phyloP scores from a whole-genome alignment of 306 rosid species.

The Citrullus colocynthis region DNA sequence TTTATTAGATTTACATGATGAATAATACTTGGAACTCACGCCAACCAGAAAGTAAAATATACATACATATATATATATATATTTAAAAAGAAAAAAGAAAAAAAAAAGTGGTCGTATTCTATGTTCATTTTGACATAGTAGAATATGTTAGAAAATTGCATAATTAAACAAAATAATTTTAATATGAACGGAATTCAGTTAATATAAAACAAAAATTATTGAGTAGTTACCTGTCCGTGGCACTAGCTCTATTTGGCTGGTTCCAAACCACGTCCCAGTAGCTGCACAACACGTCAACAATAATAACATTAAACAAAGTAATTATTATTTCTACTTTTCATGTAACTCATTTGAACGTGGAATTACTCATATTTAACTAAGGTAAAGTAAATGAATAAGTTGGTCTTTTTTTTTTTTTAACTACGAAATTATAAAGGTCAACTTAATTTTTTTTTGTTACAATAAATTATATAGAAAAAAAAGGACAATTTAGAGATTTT shows the following conservation, averaged over 20 bases:
- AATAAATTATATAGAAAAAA: neutral
- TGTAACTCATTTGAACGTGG: neutral
- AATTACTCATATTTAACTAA: neutral
- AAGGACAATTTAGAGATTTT: neutral
- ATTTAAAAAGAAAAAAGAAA: too few relatives aligned
- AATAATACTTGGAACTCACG: too few relatives aligned
- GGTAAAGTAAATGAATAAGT: neutral
- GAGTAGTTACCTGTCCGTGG: slow-evolving; percentile 25
- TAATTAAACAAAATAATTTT: too few relatives aligned
- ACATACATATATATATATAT: too few relatives aligned
- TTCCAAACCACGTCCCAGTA: slow-evolving; percentile 65
- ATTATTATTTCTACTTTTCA: neutral
- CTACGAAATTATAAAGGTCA: neutral
- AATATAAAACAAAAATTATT: too few relatives aligned
- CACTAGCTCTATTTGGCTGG: neutral
- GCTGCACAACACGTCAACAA: slow-evolving; percentile 13
- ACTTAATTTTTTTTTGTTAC: too few relatives aligned
- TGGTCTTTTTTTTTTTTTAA: neutral
- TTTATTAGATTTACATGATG: neutral
- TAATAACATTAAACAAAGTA: neutral
- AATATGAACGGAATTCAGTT: too few relatives aligned
- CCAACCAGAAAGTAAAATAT: too few relatives aligned
- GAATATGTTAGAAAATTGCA: too few relatives aligned
- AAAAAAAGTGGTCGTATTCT: too few relatives aligned
- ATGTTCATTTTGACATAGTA: too few relatives aligned